Evolutionary conservation across 768 basidiomycete genomes (phyloP).

Genomic region (Collybia sp.): DNA sequence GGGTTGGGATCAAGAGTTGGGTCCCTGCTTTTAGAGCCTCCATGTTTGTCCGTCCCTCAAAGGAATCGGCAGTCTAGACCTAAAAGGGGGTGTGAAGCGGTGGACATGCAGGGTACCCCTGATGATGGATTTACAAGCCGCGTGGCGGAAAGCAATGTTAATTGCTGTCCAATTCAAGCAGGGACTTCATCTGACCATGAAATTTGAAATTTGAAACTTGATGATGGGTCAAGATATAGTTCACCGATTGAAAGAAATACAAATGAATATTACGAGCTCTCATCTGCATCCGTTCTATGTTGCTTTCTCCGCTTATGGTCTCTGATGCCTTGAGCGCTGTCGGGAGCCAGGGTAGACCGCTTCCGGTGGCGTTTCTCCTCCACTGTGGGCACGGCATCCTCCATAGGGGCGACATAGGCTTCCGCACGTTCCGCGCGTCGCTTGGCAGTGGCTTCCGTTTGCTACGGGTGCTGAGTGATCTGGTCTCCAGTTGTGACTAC

Average conservation of each 20-base stretch:
- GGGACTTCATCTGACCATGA: background rate
- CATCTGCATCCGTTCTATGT: constrained; percentile 20
- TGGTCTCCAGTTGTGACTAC: background rate
- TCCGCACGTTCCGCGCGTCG: constrained; percentile 80
- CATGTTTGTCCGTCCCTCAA: too few relatives aligned
- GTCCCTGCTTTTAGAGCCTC: too few relatives aligned
- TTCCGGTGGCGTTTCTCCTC: constrained; percentile 71
- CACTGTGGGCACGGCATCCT: constrained; percentile 66
- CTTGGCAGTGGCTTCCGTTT: constrained; percentile 69
- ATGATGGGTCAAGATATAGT: background rate
- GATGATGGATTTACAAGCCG: too few relatives aligned
- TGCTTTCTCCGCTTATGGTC: constrained; percentile 26
- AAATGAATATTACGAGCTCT: constrained; percentile 1
- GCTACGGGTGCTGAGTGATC: constrained; percentile 37
- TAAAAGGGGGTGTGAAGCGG: too few relatives aligned
- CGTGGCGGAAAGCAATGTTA: too few relatives aligned
- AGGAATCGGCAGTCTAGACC: too few relatives aligned
- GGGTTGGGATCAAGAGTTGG: too few relatives aligned
- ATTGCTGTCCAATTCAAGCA: background rate
- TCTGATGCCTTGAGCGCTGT: constrained; percentile 21
- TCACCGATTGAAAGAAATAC: background rate
- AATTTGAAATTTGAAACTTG: background rate
- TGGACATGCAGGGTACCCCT: too few relatives aligned
- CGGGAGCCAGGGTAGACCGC: constrained; percentile 30
- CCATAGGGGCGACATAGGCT: constrained; percentile 85